Base-by-base conservation (phyloP, 1,284 basidiomycete species). In the Leccinum angustisporum region DNA sequence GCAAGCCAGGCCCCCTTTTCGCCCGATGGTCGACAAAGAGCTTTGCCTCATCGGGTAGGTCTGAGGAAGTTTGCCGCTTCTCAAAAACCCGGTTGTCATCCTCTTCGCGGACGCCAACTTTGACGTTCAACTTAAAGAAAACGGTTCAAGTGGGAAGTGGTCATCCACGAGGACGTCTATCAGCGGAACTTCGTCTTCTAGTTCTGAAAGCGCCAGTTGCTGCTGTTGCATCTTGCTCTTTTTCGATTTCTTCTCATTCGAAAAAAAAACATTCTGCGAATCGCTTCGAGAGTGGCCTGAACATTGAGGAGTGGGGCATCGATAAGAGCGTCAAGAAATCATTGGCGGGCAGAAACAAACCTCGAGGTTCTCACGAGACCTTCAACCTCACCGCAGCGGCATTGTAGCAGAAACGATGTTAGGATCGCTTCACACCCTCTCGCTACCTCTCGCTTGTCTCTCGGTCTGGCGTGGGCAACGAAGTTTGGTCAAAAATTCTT, bases 141-240 rank as follows among this genome's bases (percentile, higher is more conserved):
- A n/a, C n/a, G n/a, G n/a, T n/a, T n/a, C n/a, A n/a, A n/a, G 52
- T 73, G 63, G 5, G 74, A 73, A 0, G 71, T 18, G 1, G 72
- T 67, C 84, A 71, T 98, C 96, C 55, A 96, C 88, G 43, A 98
- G 81, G 36, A 95, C 77, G 68, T 97, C 95, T 57, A 96, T 86
- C 1, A 93, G 88, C 50, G 84, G 81, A 1, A 76, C 73, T 3
- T 75, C 74, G 13, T 76, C 75, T 21, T 60, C 60, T 5, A 27
- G 27, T 21, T 60, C 60, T 1, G 58, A 46, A 14, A 50, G 53
- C 7, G 57, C 4, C 27, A 27, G 30, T 21, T 68, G 61, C 25
- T 14, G 7, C 57, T 68, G 36, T 18, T 69, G 61, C 14, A 2
- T 8, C 59, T 68, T 71, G 8, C 79, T 76, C 64, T 79, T 83